Evolutionary conservation across 768 basidiomycete species (phyloP).

Genomic region (Auricularia sp.): DNA sequence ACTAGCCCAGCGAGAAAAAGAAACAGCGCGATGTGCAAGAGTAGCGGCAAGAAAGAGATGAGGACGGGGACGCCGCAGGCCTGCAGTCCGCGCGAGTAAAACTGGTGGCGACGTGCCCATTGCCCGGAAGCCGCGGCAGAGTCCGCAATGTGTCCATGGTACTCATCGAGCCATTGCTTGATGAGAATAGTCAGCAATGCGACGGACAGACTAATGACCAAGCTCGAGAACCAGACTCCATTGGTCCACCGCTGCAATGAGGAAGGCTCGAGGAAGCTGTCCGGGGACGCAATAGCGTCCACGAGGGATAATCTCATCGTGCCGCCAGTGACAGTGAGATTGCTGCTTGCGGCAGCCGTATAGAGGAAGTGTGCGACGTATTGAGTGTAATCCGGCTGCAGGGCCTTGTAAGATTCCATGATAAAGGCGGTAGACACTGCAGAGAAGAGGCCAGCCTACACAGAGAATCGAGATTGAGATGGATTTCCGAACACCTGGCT

Average conservation of each 20-base stretch:
- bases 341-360: not conserved
- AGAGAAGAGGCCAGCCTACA: conserved; percentile 9
- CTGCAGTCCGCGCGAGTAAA: not conserved
- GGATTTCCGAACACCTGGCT: too few species aligned
- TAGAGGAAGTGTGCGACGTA: not conserved
- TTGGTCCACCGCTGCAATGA: not conserved
- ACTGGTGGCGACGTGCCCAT: not conserved
- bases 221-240: not conserved
- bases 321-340: not conserved
- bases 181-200: not conserved
- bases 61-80: not conserved
- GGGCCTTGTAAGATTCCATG: not conserved
- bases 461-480: too few species aligned
- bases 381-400: conserved; percentile 2
- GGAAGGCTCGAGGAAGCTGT: not conserved
- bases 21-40: not conserved
- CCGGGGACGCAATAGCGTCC: not conserved
- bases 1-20: not conserved
- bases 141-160: not conserved
- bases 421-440: conserved; percentile 7
- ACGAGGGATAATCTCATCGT: not conserved
- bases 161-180: not conserved
- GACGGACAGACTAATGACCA: not conserved
- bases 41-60: not conserved
- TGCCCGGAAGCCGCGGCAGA: not conserved